Evolutionary conservation across 1,139 yeast genomes (phyloP), one percentile per base, ranked within the genome.

Genomic region (Sugiyamaella paludigena): DNA sequence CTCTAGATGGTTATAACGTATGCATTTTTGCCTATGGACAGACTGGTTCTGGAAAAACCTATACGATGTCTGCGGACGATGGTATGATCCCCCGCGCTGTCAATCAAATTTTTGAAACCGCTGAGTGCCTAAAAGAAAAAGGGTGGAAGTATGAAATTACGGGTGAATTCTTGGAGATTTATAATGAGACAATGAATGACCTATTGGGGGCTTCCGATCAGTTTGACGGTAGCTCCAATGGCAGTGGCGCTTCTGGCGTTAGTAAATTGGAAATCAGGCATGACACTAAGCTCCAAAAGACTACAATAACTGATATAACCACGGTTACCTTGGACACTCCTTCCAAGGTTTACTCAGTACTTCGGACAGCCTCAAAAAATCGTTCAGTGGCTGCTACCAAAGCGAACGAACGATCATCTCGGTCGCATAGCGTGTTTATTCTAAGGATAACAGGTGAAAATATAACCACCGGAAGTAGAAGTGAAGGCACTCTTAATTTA

Each of bases 21-120:
- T 89, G 97, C 65, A 89, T 92, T 1, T 89, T 92, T 71, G 96
- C 98, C 0, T 92, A 92, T 67, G 98, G 98, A 0, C 98, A 92
- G 68, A 92, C 98, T 0, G 98, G 98, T 0, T 89, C 97, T 0
- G 98, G 98, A 3, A 92, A 92, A 64, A 91, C 98, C 0, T 84
- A 71, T 64, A 92, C 98, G 0, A 92, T 92, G 98, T 56, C 63
- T 32, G 79, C 94, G 39, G 59, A 68, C 2, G 84, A 82, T 61
- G 98, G 98, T 19, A 81, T 92, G 75, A 87, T 91, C 32, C 91
- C 96, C 1, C 72, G 81, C 19, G 86, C 97, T 0, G 76, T 91
- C 4, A 67, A 72, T 7, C 87, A 85, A 60, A 84, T 92, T 4
- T 91, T 88, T 61, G 70, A 76, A 27, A 79, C 84, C 52, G 76